Base-by-base conservation (phyloP, 495 filamentous ascomycete genomes). In the Lindgomyces ingoldianus region DNA sequence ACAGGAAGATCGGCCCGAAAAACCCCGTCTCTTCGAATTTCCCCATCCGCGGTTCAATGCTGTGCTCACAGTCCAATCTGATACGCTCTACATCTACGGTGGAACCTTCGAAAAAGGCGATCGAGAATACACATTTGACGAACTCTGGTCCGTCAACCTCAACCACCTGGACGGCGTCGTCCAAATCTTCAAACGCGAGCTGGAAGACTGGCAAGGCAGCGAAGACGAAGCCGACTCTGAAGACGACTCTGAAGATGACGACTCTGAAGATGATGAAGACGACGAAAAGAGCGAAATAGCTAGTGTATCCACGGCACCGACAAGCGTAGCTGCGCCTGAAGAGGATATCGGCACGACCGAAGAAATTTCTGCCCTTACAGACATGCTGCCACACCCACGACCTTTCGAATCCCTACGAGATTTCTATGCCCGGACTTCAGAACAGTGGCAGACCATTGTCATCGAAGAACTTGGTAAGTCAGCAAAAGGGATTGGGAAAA, bases 91-190 rank as follows among this genome's bases (percentile, higher is more conserved):
- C 71, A 89, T 96, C 24, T 96, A 93, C 70, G 92, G 94, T 19
- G 94, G 94, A 14, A 98, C 91, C 0, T 96, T 89, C 69, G 94
- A 98, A 71, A 92, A 93, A 75, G 93, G 89, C 21, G 94, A 98
- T 70, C 84, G 89, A 18, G 94, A 98, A 73, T 96, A 89, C 70
- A 96, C 89, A 1, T 95, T 96, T 75, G 91, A 96, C 72, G 93
- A 98, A 69, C 80, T 97, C 81, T 93, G 91, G 72, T 88, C 90
- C 10, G 87, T 98, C 66, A 91, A 98, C 72, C 81, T 98, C 33
- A 91, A 87, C 51, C 95, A 93, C 74, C 78, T 98, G 59, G 93
- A 98, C 71, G 94, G 94, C 12, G 90, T 93, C 65, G 90, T 89
- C 75, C 88, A 95, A 73, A 82, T 94, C 48, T 98, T 93, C 77